Evolutionary conservation across 805 yeast genomes (phyloP).

Genomic region (Teunomyces cretensis): DNA sequence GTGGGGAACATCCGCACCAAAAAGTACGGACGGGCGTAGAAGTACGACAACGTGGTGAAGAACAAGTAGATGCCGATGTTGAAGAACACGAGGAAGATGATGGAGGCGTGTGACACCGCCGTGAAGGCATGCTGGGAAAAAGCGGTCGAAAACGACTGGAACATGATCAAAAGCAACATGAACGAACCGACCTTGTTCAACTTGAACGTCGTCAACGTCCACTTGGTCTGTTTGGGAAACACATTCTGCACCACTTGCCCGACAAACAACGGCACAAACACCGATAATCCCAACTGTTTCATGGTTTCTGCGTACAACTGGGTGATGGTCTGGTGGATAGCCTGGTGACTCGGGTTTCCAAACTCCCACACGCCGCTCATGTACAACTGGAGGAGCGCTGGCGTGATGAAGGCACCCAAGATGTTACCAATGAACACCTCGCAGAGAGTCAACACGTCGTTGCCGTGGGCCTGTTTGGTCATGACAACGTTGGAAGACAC

Average conservation of each 20-base stretch:
- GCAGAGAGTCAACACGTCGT: conserved; percentile 72
- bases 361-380: conserved; percentile 60
- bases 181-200: conserved; percentile 75
- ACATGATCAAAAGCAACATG: conserved; percentile 76
- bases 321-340: conserved; percentile 50
- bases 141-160: conserved; percentile 81
- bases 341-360: conserved; percentile 68
- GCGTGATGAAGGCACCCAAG: conserved; percentile 84
- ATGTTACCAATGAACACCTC: conserved; percentile 86
- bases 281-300: conserved; percentile 83
- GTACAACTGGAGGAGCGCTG: conserved; percentile 77
- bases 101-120: conserved; percentile 62
- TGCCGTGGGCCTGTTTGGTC: conserved; percentile 86
- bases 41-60: conserved; percentile 65
- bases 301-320: conserved; percentile 70
- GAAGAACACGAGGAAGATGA: conserved; percentile 78
- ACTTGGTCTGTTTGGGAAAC: conserved; percentile 62
- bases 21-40: conserved; percentile 60
- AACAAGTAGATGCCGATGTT: conserved; percentile 77
- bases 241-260: conserved; percentile 80
- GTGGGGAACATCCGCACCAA: conserved; percentile 41
- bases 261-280: conserved; percentile 82
- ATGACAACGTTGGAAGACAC: conserved; percentile 90
- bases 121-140: conserved; percentile 80
- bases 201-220: conserved; percentile 56